phyloP scores from a whole-genome alignment of 805 yeast genomes.

The Saccharomyces eubayanus region DNA sequence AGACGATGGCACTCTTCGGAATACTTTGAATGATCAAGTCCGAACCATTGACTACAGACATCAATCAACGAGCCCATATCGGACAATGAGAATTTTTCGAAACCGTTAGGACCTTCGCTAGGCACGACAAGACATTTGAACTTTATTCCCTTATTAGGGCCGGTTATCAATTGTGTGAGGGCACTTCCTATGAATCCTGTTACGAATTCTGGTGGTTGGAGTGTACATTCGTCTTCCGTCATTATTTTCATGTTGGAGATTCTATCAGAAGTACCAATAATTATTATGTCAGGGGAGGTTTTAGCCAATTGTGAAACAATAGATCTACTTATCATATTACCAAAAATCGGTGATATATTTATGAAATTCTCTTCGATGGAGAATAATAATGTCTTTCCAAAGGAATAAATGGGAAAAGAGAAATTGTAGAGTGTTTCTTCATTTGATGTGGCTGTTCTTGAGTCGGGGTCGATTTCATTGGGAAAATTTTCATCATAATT shows the following conservation, averaged over 20 bases:
- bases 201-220: constrained; percentile 54
- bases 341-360: constrained; percentile 31
- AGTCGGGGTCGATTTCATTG: constrained; percentile 17
- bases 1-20: constrained; percentile 22
- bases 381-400: constrained; percentile 13
- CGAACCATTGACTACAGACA: constrained; percentile 9
- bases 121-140: constrained; percentile 28
- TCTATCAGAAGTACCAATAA: constrained; percentile 26
- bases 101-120: constrained; percentile 57
- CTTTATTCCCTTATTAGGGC: constrained; percentile 6
- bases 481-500: constrained; percentile 24
- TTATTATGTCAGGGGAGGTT: constrained; percentile 9
- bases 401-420: constrained; percentile 16
- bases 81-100: constrained; percentile 39
- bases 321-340: constrained; percentile 23
- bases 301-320: constrained; percentile 11
- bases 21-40: constrained; percentile 10
- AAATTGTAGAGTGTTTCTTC: constrained; percentile 8
- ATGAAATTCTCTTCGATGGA: constrained; percentile 24
- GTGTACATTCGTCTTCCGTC: constrained; percentile 19
- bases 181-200: constrained; percentile 49
- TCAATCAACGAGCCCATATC: constrained; percentile 25
- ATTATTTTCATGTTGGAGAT: constrained; percentile 18
- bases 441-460: constrained; percentile 3
- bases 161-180: constrained; percentile 24